Evolutionary conservation across 2,329 filamentous ascomycete genomes (phyloP).

Genomic region (Chrysosporium queenslandicum): DNA sequence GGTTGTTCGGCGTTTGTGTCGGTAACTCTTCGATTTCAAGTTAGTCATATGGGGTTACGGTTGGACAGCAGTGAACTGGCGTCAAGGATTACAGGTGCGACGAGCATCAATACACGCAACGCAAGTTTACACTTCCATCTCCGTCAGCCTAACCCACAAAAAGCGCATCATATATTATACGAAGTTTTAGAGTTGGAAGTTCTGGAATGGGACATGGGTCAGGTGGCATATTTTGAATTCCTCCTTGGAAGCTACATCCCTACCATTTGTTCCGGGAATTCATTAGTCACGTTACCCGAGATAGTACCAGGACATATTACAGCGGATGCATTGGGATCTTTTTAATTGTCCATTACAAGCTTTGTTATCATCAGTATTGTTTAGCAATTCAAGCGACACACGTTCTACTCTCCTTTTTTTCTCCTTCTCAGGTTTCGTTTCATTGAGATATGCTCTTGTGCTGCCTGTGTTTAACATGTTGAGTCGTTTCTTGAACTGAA

Average conservation of each 20-base stretch:
- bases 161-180: slow-evolving; percentile 6
- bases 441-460: no score
- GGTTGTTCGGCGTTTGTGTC: slow-evolving; percentile 1
- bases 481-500: background rate
- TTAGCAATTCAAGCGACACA: background rate
- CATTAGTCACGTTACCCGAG: background rate
- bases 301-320: background rate
- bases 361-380: background rate
- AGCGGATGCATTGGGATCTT: background rate
- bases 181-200: background rate
- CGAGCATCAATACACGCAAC: background rate
- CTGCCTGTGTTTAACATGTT: background rate
- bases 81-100: background rate
- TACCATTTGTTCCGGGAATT: background rate
- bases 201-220: background rate
- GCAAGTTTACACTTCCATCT: background rate
- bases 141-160: background rate
- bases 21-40: background rate
- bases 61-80: background rate
- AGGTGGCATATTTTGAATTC: background rate
- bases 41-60: background rate
- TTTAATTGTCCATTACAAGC: background rate
- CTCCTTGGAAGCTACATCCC: background rate
- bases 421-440: background rate
- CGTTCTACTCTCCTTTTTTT: background rate